A percentile compares a stretch with the other conserved stretches of the same genome.
These are phyloP conservation scores for Zychaea mexicana DNA, from an alignment of 371 early-diverging fungal genomes.

Conservation along the genomic window DNA sequence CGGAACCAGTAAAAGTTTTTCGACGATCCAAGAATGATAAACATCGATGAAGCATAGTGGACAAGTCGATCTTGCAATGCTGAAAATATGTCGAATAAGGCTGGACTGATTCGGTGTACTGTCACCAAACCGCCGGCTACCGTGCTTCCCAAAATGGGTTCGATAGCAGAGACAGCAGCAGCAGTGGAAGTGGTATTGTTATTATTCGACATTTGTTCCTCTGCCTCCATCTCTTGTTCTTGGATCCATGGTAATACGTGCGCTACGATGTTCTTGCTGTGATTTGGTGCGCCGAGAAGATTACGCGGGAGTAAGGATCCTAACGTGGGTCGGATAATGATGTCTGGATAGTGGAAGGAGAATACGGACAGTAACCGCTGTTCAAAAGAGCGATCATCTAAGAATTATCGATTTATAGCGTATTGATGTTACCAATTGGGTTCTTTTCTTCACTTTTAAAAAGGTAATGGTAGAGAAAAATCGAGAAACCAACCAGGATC, in stretches of 20 bases:
- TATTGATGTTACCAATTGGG: no score
- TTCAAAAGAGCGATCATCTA: constrained; percentile 26
- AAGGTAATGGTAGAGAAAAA: no score
- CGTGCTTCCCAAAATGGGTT: constrained; percentile 34
- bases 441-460: no score
- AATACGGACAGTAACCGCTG: constrained; percentile 26
- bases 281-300: neutral
- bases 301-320: constrained; percentile 18
- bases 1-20: constrained; percentile 33
- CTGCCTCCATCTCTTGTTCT: no score
- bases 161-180: neutral
- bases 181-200: no score
- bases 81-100: constrained; percentile 15
- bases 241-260: constrained; percentile 29
- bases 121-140: constrained; percentile 35
- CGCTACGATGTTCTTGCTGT: neutral
- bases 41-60: constrained; percentile 18
- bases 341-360: constrained; percentile 38
- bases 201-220: no score
- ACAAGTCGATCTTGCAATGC: constrained; percentile 25
- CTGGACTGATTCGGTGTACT: constrained; percentile 22
- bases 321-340: constrained; percentile 28
- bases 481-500: constrained; percentile 14
- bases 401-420: no score
- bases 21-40: constrained; percentile 25